Evolutionary conservation across 768 basidiomycete species (phyloP), one percentile per base, ranked within the genome.

Genomic region (Pleurotus giganteus): DNA sequence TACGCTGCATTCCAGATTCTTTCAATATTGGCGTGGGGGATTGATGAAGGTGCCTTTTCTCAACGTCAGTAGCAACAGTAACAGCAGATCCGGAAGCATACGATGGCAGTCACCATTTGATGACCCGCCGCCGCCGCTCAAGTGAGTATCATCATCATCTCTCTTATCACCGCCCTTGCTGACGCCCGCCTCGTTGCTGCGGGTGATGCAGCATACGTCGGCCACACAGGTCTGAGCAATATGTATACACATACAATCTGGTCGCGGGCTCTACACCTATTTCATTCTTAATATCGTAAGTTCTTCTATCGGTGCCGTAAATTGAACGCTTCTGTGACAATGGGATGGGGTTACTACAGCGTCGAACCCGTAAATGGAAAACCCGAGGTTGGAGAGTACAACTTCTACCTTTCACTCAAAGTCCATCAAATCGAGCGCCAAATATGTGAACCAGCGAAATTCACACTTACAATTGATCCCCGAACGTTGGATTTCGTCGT

Each of bases 401-500:
- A 70, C 7, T 81, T 88, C 52, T 75, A 74, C 23, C 69, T 88
- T 5, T 78, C 81, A 13, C 66, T 84, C 61, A 81, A 79, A 67
- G 68, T 74, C 19, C 79, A 83, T 58, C 74, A 77, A 5, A 72
- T 85, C 43, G 83, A 86, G 67, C 74, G 85, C 11, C 69, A 74
- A 11, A 47, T 87, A 15, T 72, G 78, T 47, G 74, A 78, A 29
- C 77, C 84, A 1, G 60, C 76, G 13, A 68, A 70, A 27, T 68
- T 83, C 56, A 74, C 64, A 34, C 69, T 87, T 21, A 66, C 65
- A 21, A 68, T 85, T 24, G 80, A 86, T 58, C 85, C 85, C 3
- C 71, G 79, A 34, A 66, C 58, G 32, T 71, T 88, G 9, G 74
- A 83, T 29, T 88, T 87, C 60, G 72, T 76, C 24, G 81, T 86